These are phyloP conservation scores for Lactarius indigo DNA, from an alignment of 768 basidiomycete species.

Conservation along the genomic window DNA sequence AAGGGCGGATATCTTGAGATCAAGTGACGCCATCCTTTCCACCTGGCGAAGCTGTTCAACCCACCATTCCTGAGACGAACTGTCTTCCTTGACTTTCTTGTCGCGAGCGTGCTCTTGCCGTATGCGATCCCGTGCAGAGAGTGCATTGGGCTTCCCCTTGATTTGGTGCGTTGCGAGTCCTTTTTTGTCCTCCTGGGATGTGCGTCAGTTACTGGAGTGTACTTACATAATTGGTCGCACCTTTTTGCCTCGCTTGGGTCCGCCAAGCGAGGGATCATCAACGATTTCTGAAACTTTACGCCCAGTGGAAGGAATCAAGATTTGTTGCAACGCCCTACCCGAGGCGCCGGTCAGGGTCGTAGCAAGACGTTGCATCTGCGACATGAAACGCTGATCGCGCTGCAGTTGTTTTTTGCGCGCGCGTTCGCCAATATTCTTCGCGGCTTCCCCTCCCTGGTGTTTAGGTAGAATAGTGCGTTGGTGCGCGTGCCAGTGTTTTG, in stretches of 20 bases:
- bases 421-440: constrained; percentile 34
- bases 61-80: constrained; percentile 44
- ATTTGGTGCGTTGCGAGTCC: constrained; percentile 26
- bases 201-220: background rate
- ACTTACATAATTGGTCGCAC: background rate
- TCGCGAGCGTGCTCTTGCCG: constrained; percentile 43
- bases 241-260: constrained; percentile 3
- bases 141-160: constrained; percentile 31
- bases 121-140: constrained; percentile 40
- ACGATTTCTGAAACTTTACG: constrained; percentile 17
- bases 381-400: constrained; percentile 56
- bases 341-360: constrained; percentile 61
- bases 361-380: constrained; percentile 52
- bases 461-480: constrained; percentile 47
- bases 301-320: constrained; percentile 48
- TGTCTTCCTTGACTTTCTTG: constrained; percentile 35
- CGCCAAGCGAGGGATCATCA: background rate
- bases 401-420: constrained; percentile 38
- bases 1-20: constrained; percentile 35
- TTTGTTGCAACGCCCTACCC: constrained; percentile 49
- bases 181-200: constrained; percentile 5
- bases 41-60: constrained; percentile 42
- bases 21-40: constrained; percentile 31
- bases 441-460: constrained; percentile 47
- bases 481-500: constrained; percentile 58